Evolutionary conservation across 306 rosid genomes (phyloP), one percentile per base, ranked within the genome.

Genomic region (Erythrophleum fordii): DNA sequence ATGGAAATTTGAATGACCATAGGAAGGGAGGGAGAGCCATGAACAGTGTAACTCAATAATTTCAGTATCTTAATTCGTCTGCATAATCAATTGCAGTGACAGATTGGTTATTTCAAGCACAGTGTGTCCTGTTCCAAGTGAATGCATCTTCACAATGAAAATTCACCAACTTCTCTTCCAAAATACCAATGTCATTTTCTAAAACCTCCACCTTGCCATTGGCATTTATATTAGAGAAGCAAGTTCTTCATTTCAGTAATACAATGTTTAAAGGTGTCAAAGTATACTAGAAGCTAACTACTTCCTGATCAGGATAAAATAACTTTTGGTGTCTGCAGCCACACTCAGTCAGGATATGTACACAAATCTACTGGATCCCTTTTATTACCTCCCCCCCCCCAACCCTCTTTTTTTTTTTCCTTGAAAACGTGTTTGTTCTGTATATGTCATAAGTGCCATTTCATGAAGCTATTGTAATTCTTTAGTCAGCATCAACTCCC

Each of bases 301-400:
- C 52, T 25, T 22, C 42, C 22, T 42, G 53, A 68, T 68, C 35
- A 23, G 17, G 73, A 23, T 5, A 68, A 44, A 41, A 67, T 67
- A 42, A 68, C 73, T 0, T 41, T 22, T 23, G 25, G 53, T 6
- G 52, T 68, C 16, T 6, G 35, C 6, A 22, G 48, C 11, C 52
- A 68, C 29, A 68, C 22, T 68, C 73, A 68, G 53, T 68, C 53
- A 42, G 35, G 34, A 41, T 68, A 68, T 68, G 73, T 68, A 68
- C 73, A 68, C 52, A 41, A 42, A 41, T 42, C 52, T 5, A 11
- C 0, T 3, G 51, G 18, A 11, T 39, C 72, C 72, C 23, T 5
- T 49, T 18, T 5, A n/a, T n/a, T n/a, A n/a, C n/a, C n/a, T n/a
- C 58, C 29, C 20, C 56, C 6, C 25, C 16, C 18, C 49, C 16